Evolutionary conservation across 2,329 filamentous ascomycete genomes (phyloP).

Genomic region (Colletotrichum sp.): DNA sequence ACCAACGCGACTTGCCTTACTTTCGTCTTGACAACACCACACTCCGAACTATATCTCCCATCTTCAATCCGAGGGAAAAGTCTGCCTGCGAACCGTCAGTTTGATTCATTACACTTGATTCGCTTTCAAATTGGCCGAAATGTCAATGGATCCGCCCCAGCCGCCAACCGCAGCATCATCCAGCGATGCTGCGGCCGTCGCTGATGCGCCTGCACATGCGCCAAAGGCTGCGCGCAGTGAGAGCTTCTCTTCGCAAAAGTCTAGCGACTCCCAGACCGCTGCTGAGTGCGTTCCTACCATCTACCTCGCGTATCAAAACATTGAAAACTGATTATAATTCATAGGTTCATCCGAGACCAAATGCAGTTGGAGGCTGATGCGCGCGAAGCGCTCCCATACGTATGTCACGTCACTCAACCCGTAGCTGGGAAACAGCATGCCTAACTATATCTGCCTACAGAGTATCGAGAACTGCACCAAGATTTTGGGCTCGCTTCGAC

Average conservation of each 20-base stretch:
- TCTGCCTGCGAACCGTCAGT: neutral
- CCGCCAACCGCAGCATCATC: constrained; percentile 31
- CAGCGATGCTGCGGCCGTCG: constrained; percentile 25
- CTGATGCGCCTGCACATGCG: constrained; percentile 6
- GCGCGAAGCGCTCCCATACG: constrained; percentile 92
- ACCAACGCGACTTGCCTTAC: neutral
- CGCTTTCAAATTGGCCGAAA: constrained; percentile 11
- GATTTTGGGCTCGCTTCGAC: constrained; percentile 84
- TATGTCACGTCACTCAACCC: constrained; percentile 48
- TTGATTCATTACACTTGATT: neutral
- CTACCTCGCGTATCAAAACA: neutral
- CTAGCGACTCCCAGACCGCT: constrained; percentile 73
- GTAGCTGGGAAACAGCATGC: neutral
- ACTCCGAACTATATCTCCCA: neutral
- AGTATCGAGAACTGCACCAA: constrained; percentile 95
- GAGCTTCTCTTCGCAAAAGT: constrained; percentile 65
- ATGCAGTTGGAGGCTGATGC: constrained; percentile 93
- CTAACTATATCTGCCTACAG: constrained; percentile 45
- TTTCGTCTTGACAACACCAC: neutral
- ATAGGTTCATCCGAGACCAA: constrained; percentile 85
- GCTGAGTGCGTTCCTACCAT: constrained; percentile 59
- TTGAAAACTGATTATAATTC: neutral
- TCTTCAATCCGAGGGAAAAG: neutral
- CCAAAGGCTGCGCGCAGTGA: constrained; percentile 49
- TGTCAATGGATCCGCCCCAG: constrained; percentile 44